Evolutionary conservation across 2,329 filamentous ascomycete species (phyloP), one percentile per base, ranked within the genome.

Genomic region (Phaeomoniella chlamydospora): DNA sequence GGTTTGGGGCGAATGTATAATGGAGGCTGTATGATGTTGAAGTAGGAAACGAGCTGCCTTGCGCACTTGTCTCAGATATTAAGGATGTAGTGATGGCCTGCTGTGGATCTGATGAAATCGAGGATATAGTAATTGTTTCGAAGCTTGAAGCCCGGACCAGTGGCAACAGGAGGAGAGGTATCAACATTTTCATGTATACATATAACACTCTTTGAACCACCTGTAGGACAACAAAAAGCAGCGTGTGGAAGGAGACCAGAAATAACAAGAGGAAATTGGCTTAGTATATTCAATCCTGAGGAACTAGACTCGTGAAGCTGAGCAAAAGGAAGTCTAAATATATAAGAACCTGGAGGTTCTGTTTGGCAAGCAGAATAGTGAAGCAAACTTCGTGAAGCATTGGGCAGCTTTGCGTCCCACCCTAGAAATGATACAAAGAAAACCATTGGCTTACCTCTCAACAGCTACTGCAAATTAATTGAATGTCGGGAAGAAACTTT

Each of bases 41-140:
- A 26, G 37, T 41, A 18, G 22, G 33, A n/a, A 35, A 18, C n/a
- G 35, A 37, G 14, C 32, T 18, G n/a, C 16, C 29, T 4, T 26
- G 35, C 13, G 35, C 15, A 12, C 36, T 38, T 4, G 32, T 31
- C n/a, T 35, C 18, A 29, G 29, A 17, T 14, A 30, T 14, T 1
- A 43, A 37, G 15, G 39, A 29, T 13, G 38, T 42, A 2, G 43
- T 29, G 15, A 40, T 29, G 4, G 37, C 35, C 22, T 38, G 29
- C 6, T 26, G 22, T 26, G 22, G 22, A 6, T 26, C 9, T 9
- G n/a, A 6, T 9, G 9, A 6, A 26, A 26, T 6, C n/a, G 22
- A 26, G 6, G 22, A 9, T n/a, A 9, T 6, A 26, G 22, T 26
- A n/a, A 26, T n/a, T 9, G 22, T 26, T n/a, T 6, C n/a, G 22